A percentile compares a stretch with the other conserved stretches of the same genome.
Evolutionary conservation across 306 rosid species (phyloP).

Genomic region (Lotus japonicus): DNA sequence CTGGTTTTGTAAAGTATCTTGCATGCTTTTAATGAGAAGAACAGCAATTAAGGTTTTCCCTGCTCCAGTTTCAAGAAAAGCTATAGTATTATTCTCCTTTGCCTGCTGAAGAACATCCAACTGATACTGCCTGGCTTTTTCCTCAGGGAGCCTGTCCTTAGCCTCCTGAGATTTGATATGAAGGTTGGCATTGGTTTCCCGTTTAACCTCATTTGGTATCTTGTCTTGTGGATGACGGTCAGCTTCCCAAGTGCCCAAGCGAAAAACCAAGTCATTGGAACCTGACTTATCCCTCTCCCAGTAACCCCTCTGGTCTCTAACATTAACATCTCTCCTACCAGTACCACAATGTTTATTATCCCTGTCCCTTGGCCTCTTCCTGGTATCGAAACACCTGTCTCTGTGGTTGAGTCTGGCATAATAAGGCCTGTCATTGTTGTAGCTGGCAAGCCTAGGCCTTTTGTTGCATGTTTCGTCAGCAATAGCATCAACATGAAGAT

Average conservation of each 20-base stretch:
- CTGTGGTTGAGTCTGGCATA: conserved; percentile 37
- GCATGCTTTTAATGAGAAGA: conserved; percentile 78
- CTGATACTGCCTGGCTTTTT: conserved; percentile 86
- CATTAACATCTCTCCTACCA: conserved; percentile 61
- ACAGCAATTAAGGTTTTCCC: conserved; percentile 98
- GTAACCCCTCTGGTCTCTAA: conserved; percentile 76
- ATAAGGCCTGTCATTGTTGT: conserved; percentile 43
- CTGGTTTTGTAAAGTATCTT: conserved; percentile 46
- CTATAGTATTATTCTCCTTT: conserved; percentile 78
- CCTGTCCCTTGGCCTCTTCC: conserved; percentile 75
- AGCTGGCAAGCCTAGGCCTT: conserved; percentile 44
- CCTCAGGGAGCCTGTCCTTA: conserved; percentile 66
- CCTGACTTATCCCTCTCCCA: conserved; percentile 92
- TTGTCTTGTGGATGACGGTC: conserved; percentile 47
- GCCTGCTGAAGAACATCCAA: conserved; percentile 98
- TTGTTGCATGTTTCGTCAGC: conserved; percentile 52
- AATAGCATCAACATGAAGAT: too few relatives aligned
- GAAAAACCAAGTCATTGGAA: conserved; percentile 61
- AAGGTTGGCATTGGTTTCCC: conserved; percentile 41
- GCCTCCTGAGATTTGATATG: conserved; percentile 44
- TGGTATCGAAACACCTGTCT: conserved; percentile 12
- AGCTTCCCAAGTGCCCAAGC: conserved; percentile 63
- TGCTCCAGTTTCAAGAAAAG: conserved; percentile 99
- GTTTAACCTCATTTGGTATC: conserved; percentile 27
- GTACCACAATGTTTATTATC: conserved; percentile 55